Percentiles rank a stretch among this genome's conserved stretches.
Evolutionary conservation across 2,329 filamentous ascomycete genomes (phyloP).

Genomic region (Truncatella angustata): DNA sequence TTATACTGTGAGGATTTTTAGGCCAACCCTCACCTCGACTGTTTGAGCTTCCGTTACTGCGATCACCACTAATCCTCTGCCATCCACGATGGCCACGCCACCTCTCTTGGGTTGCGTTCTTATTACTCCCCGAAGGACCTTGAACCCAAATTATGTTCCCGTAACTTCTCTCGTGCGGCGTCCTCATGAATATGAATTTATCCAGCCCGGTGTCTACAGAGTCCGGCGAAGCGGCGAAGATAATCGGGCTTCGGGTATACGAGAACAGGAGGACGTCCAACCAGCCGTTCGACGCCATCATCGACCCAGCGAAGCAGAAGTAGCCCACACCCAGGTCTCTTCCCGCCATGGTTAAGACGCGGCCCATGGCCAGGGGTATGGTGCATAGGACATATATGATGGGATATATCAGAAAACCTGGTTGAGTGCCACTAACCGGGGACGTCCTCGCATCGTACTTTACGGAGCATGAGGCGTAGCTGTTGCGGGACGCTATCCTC

Average conservation of each 20-base stretch:
- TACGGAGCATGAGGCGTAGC: not conserved
- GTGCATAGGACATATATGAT: constrained; percentile 68
- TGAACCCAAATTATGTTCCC: constrained; percentile 31
- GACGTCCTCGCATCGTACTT: not conserved
- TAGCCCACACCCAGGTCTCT: constrained; percentile 48
- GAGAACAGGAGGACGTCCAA: constrained; percentile 55
- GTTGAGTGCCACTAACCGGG: constrained; percentile 31
- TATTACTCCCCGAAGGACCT: constrained; percentile 14
- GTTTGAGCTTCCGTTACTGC: not conserved
- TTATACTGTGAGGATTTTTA: constrained; percentile 11
- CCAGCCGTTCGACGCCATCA: constrained; percentile 54
- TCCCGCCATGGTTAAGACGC: constrained; percentile 62
- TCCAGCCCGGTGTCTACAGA: not conserved
- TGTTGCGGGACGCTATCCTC: not conserved
- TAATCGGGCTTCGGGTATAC: constrained; percentile 7
- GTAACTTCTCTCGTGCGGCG: constrained; percentile 20
- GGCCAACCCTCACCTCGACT: not conserved
- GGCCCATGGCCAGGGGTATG: constrained; percentile 61
- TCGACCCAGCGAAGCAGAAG: constrained; percentile 57
- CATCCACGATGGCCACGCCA: constrained; percentile 10
- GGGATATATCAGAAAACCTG: constrained; percentile 65
- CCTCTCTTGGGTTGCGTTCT: not conserved
- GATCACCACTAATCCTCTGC: constrained; percentile 14
- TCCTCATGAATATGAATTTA: constrained; percentile 24
- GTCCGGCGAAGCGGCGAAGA: constrained; percentile 4